Evolutionary conservation across 345 rosid genomes (phyloP).

Genomic region (Bretschneidera sinensis): DNA sequence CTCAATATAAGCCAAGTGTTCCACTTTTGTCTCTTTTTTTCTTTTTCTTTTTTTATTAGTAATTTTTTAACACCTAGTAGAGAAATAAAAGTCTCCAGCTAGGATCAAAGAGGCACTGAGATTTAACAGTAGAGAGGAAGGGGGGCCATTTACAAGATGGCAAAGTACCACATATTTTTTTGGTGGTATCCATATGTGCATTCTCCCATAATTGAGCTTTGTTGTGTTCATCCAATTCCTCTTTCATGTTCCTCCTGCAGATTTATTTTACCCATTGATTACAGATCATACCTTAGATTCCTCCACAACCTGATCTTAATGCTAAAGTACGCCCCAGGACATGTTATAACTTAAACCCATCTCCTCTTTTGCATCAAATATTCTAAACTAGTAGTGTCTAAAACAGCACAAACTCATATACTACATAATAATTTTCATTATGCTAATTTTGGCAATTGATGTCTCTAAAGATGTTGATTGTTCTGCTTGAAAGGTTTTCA

Average conservation of each 20-base stretch:
- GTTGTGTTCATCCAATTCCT: conserved; percentile 20
- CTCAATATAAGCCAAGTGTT: conserved; percentile 12
- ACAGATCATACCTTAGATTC: conserved; percentile 13
- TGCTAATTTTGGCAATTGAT: background rate
- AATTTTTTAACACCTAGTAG: background rate
- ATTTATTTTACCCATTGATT: conserved; percentile 20
- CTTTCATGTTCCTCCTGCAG: conserved; percentile 27
- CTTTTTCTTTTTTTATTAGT: background rate
- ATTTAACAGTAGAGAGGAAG: conserved; percentile 8
- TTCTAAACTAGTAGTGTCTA: background rate
- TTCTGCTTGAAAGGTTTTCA: background rate
- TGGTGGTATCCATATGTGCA: conserved; percentile 31
- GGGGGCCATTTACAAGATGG: conserved; percentile 44
- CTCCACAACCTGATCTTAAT: conserved; percentile 13
- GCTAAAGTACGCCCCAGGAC: conserved; percentile 9
- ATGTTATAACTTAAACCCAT: conserved; percentile 19
- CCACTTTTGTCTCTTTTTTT: background rate
- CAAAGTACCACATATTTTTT: conserved; percentile 28
- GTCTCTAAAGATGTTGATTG: background rate
- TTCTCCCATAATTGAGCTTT: conserved; percentile 36
- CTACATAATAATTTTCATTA: background rate
- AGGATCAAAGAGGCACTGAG: conserved; percentile 28
- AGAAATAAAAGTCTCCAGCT: conserved; percentile 35
- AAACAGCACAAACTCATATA: background rate
- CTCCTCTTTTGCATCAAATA: background rate